Evolutionary conservation across 2,329 filamentous ascomycete species (phyloP), one percentile per base, ranked within the genome.

Genomic region (Aspergillus aculeatinus): DNA sequence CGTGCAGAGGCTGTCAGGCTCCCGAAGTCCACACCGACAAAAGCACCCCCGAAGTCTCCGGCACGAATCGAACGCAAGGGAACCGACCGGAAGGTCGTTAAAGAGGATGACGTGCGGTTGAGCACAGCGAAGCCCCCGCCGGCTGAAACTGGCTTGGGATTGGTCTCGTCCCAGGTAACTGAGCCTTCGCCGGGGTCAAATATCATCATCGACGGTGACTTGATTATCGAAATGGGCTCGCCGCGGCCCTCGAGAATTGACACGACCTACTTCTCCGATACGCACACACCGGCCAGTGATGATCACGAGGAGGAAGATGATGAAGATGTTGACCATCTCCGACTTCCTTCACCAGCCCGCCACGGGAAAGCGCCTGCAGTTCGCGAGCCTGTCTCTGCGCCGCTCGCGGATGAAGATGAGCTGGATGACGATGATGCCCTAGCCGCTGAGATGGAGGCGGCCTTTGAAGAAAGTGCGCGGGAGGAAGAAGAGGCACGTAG

Each of bases 381-480:
- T 50, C 65, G 56, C 27, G 67, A 66, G 16, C 54, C 65, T 12
- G 60, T 31, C 11, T 50, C 63, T 5, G 55, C 55, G 48, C 69
- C 72, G n/a, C 63, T 62, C n/a, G 62, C 63, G 21, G 58, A 67
- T 5, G 65, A 72, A 39, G 74, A 73, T 11, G 70, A 74, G 1
- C 58, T 67, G 19, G 74, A 74, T 50, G 76, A 79, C 51, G 83
- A 84, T 60, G 83, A 84, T 67, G 79, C 82, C 29, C 72, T 87
- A 47, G 84, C 83, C 57, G 83, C 82, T 23, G 84, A 86, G 66
- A 77, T 88, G 70, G 83, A 85, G 65, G 83, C 83, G 7, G 82
- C 81, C 44, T 76, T 84, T 51, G 79, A 79, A 68, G 72, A 77
- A 63, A 73, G 72, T 61, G 74, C 73, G 10, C 72, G 73, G 33